Evolutionary conservation across 495 filamentous ascomycete genomes (phyloP), one percentile per base, ranked within the genome.

Genomic region (Xylaria acuta): DNA sequence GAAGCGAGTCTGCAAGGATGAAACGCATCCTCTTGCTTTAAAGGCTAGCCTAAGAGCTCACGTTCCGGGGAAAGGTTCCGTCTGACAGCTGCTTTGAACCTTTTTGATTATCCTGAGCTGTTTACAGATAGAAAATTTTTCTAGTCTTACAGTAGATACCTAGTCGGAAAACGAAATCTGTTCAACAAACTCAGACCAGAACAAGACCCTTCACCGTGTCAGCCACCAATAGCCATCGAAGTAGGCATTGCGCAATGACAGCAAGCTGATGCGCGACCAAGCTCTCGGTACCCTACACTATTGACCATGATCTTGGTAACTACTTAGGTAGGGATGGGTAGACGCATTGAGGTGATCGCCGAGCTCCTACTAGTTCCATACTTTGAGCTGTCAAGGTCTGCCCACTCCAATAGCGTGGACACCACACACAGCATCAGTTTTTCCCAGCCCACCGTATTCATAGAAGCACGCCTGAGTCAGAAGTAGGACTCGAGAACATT

Each of bases 61-160:
- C 25, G 67, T 69, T 69, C 67, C 67, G 67, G 67, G 67, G 67
- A 69, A 60, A 45, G 38, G 14, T 69, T 69, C 67, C 67, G 67
- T 69, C 67, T 69, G 67, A 69, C 67, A 49, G 53, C 20, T 60
- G 54, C 32, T 41, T 34, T 60, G 47, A 53, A 38, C 30, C 45
- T 69, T 53, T 34, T 40, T 41, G 40, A 34, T 51, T 62, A 69
- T 69, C 40, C 34, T 25, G 18, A 69, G 43, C 36, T 41, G 32
- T 56, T 32, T 54, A 67, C 49, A 67, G 49, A 56, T 16, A 47
- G 40, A 69, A 69, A 69, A 59, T 47, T 69, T 67, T 67, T 56
- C 65, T 34, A 34, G 65, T 30, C 65, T 30, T 27, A n/a, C n/a
- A n/a, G n/a, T n/a, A 43, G 60, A 64, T 43, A 43, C 60, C 60